Evolutionary conservation across 495 filamentous ascomycete genomes (phyloP).

Genomic region (Aspergillus conjunctus): DNA sequence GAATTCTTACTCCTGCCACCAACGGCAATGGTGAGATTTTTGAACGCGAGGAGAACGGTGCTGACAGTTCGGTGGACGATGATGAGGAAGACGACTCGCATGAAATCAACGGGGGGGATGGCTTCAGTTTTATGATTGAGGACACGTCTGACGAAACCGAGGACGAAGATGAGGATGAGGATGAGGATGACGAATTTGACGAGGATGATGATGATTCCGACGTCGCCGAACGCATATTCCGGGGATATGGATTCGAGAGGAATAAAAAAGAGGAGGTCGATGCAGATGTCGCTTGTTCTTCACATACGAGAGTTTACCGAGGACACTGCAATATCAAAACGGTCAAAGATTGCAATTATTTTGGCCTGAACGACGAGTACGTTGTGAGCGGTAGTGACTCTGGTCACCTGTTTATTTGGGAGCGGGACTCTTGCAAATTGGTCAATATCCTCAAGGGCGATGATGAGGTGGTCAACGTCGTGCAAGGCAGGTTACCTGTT

Average conservation of each 20-base stretch:
- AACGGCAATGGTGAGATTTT: slow-evolving; percentile 19
- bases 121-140: background rate
- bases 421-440: slow-evolving; percentile 62
- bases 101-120: background rate
- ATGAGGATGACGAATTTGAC: slow-evolving; percentile 27
- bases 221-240: slow-evolving; percentile 30
- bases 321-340: slow-evolving; percentile 76
- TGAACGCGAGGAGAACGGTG: slow-evolving; percentile 24
- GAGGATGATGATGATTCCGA: slow-evolving; percentile 38
- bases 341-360: slow-evolving; percentile 76
- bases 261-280: slow-evolving; percentile 52
- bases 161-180: slow-evolving; percentile 15
- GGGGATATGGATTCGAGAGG: slow-evolving; percentile 33
- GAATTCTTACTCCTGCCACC: slow-evolving; percentile 9
- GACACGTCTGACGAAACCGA: slow-evolving; percentile 7
- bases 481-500: slow-evolving; percentile 53
- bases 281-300: slow-evolving; percentile 54
- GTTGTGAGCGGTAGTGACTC: slow-evolving; percentile 72
- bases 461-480: slow-evolving; percentile 73
- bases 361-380: slow-evolving; percentile 72
- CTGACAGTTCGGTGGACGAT: slow-evolving; percentile 15
- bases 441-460: slow-evolving; percentile 73
- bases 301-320: slow-evolving; percentile 60
- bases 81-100: slow-evolving; percentile 18
- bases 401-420: slow-evolving; percentile 73